Evolutionary conservation across 352 stramenopile species (phyloP), one percentile per base, ranked within the genome.

Genomic region (Phytophthora vignae): DNA sequence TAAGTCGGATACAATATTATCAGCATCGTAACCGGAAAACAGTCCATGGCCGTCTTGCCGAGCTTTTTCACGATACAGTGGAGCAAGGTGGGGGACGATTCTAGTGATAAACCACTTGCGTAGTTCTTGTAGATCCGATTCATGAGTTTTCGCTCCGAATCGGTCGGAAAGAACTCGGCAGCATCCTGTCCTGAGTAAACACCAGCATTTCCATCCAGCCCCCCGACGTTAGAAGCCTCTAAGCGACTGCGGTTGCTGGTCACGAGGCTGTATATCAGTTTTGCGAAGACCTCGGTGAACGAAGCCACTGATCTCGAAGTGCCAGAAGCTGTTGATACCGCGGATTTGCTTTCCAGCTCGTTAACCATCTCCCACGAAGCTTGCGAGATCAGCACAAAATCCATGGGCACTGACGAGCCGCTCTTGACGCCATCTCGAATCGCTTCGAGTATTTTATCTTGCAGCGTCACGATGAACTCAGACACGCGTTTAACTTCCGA

Each of bases 91-190:
- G 83, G 69, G 0, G 79, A 88, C 6, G 67, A 62, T 22, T 79
- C 68, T 2, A 93, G 62, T 0, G 66, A 74, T 19, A 93, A 57
- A 0, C 25, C 64, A 1, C 15, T 38, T 15, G 80, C 82, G 53
- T 91, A 93, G n/a, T 69, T 72, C 54, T 91, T 90, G 74, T 93
- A 93, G 46, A 89, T 64, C 29, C 73, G 64, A 60, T 91, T 93
- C 78, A 90, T 83, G 21, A 90, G 64, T 44, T 87, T 91, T 8
- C 74, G 70, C 50, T 90, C 59, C 2, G 71, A 73, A 46, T 87
- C 80, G 0, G 69, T 55, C 3, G 79, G 81, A 19, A 81, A 74
- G 55, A 78, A 71, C 0, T 33, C 17, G 1, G 74, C 49, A 6
- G 8, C 19, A 29, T 59, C 53, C 46, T 36, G 55, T n/a, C n/a